These are phyloP conservation scores for Metschnikowia colocasiae DNA, from an alignment of 805 yeast species.

Conservation along the genomic window DNA sequence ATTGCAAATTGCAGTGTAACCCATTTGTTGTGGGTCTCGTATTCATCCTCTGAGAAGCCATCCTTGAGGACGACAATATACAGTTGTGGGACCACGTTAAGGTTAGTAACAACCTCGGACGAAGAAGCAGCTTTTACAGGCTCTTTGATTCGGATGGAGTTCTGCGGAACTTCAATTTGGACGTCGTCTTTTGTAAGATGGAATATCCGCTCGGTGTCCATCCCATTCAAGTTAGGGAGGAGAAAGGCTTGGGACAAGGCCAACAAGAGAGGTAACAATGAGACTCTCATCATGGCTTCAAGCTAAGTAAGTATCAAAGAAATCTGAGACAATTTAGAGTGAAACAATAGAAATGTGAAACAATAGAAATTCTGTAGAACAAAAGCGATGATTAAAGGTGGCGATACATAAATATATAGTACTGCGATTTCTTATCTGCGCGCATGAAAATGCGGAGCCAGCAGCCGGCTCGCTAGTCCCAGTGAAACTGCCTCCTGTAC, in stretches of 20 bases:
- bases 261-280: slow-evolving; percentile 4
- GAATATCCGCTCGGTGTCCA: slow-evolving; percentile 9
- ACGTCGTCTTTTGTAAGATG: not conserved
- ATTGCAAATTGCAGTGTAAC: slow-evolving; percentile 7
- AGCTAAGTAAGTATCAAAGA: not conserved
- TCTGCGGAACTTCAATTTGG: not conserved
- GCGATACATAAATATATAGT: too few species aligned
- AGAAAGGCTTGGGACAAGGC: slow-evolving; percentile 12
- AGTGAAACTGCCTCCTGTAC: not conserved
- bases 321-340: not conserved
- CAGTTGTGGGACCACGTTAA: slow-evolving; percentile 10
- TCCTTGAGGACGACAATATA: slow-evolving; percentile 18
- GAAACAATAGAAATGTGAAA: not conserved
- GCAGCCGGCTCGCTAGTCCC: slow-evolving; percentile 3
- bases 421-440: slow-evolving; percentile 2
- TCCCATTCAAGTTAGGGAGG: slow-evolving; percentile 12
- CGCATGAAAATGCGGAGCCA: slow-evolving; percentile 6
- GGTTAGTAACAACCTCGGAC: not conserved
- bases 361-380: not conserved
- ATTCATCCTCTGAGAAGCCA: slow-evolving; percentile 8
- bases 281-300: slow-evolving; percentile 5
- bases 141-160: not conserved
- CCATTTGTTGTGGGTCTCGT: slow-evolving; percentile 15
- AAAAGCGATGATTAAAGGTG: slow-evolving; percentile 1
- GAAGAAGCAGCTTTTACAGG: not conserved